Evolutionary conservation across 805 yeast species (phyloP), one percentile per base, ranked within the genome.

Genomic region (Blastobotrys muscicola): DNA sequence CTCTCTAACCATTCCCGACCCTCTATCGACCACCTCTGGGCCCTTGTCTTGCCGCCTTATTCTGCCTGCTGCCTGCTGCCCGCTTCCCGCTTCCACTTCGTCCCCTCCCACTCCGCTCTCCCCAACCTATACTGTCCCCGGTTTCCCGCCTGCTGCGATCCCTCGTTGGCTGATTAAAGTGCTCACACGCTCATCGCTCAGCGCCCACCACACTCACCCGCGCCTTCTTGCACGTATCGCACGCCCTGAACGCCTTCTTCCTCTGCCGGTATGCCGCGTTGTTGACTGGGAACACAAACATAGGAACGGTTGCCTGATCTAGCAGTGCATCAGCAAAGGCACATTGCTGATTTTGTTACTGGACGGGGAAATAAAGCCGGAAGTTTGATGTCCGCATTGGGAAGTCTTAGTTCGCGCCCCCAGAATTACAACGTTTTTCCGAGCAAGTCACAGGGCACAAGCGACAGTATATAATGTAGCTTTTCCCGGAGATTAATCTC

Each of bases 241-340:
- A 65, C 33, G 69, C 67, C 43, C 60, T 52, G 52, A 58, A 64
- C 8, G 69, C 65, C 32, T 69, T 55, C 44, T 65, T 65, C 13
- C 69, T 57, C 20, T 55, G 56, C 33, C 67, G 59, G 48, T 61
- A 65, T 45, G 55, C 64, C 8, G 54, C 56, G 49, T 66, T 56
- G 52, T 65, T 62, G 5, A 68, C 68, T 2, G 69, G 69, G 43
- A 65, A 65, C 41, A 65, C 69, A 47, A 61, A 58, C 68, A 62
- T 64, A 10, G 11, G 15, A 33, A 33, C 3, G 15, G 16, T 12
- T 13, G 13, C 16, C 15, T 33, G 15, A 12, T 12, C 16, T 33
- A 20, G 26, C 26, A 20, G 26, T 20, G 26, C 26, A 20, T 20
- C 26, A 20, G 26, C 26, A 20, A 20, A 20, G 26, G 26, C 6